phyloP scores from a whole-genome alignment of 1,284 basidiomycete genomes.

The Cutaneotrichosporon mucoides region DNA sequence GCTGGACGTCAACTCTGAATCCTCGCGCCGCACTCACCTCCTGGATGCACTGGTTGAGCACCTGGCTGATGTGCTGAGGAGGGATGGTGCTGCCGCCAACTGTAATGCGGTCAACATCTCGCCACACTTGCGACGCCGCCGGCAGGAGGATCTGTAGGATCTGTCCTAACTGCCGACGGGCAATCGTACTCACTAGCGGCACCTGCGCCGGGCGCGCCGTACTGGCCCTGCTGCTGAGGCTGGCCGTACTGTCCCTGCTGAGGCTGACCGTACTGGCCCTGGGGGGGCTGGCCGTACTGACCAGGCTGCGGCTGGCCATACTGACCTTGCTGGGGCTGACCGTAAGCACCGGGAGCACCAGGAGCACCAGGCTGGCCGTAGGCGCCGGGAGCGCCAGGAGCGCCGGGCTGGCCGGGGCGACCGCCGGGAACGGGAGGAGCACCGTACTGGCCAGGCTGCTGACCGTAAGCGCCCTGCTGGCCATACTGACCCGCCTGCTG shows the following conservation, averaged over 20 bases:
- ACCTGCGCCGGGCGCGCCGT: too few species aligned
- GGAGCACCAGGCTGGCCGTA: slow-evolving; percentile 3
- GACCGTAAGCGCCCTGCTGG: slow-evolving; percentile 29
- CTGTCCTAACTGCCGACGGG: too few species aligned
- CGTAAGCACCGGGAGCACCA: slow-evolving; percentile 8
- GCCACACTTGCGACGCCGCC: too few species aligned
- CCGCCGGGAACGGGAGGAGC: background rate
- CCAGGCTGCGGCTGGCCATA: slow-evolving; percentile 17
- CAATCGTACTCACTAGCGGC: too few species aligned
- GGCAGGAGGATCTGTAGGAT: too few species aligned
- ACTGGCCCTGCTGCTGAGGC: too few species aligned
- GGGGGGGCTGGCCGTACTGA: slow-evolving; percentile 25
- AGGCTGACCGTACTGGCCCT: slow-evolving; percentile 28
- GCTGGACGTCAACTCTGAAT: slow-evolving; percentile 23
- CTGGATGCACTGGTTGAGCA: slow-evolving; percentile 46
- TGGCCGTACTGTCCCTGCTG: background rate
- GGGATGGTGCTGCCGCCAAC: slow-evolving; percentile 28
- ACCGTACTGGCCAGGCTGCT: slow-evolving; percentile 23
- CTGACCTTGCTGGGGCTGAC: slow-evolving; percentile 15
- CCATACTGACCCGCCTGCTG: slow-evolving; percentile 6
- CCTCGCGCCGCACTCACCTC: slow-evolving; percentile 35
- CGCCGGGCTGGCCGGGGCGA: background rate
- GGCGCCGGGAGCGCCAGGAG: slow-evolving; percentile 2
- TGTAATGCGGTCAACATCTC: slow-evolving; percentile 5
- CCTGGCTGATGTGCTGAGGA: slow-evolving; percentile 24